phyloP scores from a whole-genome alignment of 1,284 basidiomycete species.

The Apiotrichum mycotoxinovorans region DNA sequence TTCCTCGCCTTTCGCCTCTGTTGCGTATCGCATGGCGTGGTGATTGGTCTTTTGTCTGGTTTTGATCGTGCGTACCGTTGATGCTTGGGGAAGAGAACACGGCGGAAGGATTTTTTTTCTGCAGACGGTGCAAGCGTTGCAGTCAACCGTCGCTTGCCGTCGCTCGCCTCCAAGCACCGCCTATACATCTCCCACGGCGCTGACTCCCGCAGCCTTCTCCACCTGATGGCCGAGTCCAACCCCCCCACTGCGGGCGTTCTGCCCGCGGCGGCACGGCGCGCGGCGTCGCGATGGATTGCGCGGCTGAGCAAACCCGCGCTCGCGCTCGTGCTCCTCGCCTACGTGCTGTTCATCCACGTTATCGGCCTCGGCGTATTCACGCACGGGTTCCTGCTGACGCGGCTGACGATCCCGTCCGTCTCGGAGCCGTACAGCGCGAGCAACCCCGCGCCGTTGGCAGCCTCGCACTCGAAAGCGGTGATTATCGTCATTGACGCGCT shows the following conservation, averaged over 20 bases:
- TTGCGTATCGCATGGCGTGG: too few species aligned
- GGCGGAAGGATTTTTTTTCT: too few species aligned
- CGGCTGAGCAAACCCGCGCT: constrained; percentile 34
- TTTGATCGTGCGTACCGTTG: too few species aligned
- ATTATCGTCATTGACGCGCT: constrained; percentile 88
- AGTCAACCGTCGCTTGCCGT: too few species aligned
- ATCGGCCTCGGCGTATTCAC: constrained; percentile 66
- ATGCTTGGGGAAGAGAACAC: too few species aligned
- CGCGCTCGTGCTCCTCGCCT: constrained; percentile 57
- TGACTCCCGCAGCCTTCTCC: too few species aligned
- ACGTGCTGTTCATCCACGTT: constrained; percentile 56
- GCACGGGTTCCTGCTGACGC: constrained; percentile 79
- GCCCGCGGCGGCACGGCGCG: constrained; percentile 12
- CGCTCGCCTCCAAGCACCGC: too few species aligned
- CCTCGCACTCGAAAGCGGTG: constrained; percentile 73
- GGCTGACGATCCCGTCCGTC: constrained; percentile 67
- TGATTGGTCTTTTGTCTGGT: too few species aligned
- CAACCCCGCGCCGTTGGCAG: constrained; percentile 51
- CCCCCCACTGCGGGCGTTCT: constrained; percentile 7
- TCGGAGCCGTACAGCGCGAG: constrained; percentile 50
- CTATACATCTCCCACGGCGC: too few species aligned
- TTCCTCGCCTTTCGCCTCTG: too few species aligned
- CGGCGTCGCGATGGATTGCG: constrained; percentile 26
- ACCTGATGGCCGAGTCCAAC: constrained; percentile 3
- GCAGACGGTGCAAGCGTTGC: too few species aligned